These are phyloP conservation scores for Cercospora sojina DNA, from an alignment of 2,329 filamentous ascomycete species.

Conservation along the genomic window DNA sequence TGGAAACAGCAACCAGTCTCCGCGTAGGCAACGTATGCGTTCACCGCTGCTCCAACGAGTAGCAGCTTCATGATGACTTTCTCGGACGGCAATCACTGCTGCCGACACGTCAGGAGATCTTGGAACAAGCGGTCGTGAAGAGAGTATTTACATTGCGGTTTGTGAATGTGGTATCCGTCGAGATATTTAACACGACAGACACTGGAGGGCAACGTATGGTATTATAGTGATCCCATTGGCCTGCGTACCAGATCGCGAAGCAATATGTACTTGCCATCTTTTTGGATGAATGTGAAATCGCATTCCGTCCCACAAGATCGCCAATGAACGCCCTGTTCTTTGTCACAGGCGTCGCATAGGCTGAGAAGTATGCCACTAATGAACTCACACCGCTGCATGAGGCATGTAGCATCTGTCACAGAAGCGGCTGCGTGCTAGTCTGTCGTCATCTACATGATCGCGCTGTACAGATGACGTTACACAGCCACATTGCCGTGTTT, in stretches of 20 bases:
- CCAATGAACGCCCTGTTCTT: neutral
- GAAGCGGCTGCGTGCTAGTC: neutral
- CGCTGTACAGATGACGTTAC: neutral
- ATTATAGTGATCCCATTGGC: neutral
- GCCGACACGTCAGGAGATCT: neutral
- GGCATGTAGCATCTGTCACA: neutral
- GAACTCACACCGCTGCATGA: neutral
- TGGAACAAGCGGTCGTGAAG: neutral
- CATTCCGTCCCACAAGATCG: neutral
- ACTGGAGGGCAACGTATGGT: neutral
- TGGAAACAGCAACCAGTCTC: conserved; percentile 50
- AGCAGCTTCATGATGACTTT: neutral
- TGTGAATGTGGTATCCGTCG: neutral
- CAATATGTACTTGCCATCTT: neutral
- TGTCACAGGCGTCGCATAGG: conserved; percentile 5
- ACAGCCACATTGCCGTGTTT: conserved; percentile 4
- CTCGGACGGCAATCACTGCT: neutral
- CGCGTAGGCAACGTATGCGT: neutral
- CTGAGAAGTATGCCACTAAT: neutral
- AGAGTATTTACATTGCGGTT: neutral
- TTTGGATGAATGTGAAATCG: neutral
- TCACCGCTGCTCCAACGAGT: neutral
- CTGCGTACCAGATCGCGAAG: neutral
- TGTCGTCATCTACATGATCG: neutral
- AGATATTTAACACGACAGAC: neutral